Percentiles rank a stretch among this genome's conserved stretches.
phyloP scores from a whole-genome alignment of 345 rosid species.

The Citrus glauca region DNA sequence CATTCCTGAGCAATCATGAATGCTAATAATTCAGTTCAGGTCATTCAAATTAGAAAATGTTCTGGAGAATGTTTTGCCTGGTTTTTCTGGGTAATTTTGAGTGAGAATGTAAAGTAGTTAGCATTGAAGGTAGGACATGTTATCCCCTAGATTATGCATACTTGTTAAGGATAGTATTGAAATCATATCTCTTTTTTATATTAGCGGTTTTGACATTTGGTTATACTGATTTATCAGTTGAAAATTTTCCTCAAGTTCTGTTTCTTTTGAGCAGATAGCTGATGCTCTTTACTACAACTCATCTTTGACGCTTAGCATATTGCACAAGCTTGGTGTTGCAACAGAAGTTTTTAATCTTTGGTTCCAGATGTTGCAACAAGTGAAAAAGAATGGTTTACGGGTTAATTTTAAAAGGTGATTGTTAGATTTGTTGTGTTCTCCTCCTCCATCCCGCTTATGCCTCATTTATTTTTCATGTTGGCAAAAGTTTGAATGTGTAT shows the following conservation, averaged over 20 bases:
- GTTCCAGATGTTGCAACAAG: constrained; percentile 97
- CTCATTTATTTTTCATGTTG: neutral
- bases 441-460: constrained; percentile 3
- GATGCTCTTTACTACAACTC: constrained; percentile 91
- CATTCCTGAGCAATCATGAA: neutral
- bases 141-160: neutral
- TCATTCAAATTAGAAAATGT: neutral
- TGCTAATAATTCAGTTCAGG: neutral
- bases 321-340: constrained; percentile 80
- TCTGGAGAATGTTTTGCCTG: neutral
- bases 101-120: neutral
- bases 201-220: neutral
- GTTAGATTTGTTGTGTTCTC: neutral
- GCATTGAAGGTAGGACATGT: neutral
- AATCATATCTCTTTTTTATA: neutral
- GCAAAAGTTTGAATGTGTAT: constrained; percentile 1
- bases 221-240: neutral
- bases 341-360: constrained; percentile 76
- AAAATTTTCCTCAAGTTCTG: neutral
- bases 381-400: constrained; percentile 71
- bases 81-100: neutral
- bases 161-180: neutral
- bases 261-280: constrained; percentile 61
- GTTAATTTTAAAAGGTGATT: constrained; percentile 82
- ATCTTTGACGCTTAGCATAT: constrained; percentile 64